Conservation (phyloP, 1,139 yeast species). For the Kodamaea sp. region DNA sequence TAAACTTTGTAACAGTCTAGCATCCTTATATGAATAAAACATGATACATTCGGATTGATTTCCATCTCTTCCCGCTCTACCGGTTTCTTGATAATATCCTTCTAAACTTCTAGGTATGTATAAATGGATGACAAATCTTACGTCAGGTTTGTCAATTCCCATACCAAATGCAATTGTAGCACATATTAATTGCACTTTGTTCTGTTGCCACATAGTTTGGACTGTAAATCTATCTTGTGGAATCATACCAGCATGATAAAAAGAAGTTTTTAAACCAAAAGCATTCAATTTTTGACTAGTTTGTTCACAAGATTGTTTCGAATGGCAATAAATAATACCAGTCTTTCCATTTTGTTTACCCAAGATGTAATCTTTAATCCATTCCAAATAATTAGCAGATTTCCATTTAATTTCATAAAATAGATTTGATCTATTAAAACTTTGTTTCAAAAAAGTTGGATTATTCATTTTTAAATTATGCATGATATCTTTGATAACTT, state of each 20-base stretch:
- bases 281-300: constrained; percentile 59
- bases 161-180: constrained; percentile 98
- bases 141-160: constrained; percentile 98
- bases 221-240: constrained; percentile 67
- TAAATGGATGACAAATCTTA: constrained; percentile 82
- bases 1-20: constrained; percentile 66
- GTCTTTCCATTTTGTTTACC: constrained; percentile 54
- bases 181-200: constrained; percentile 71
- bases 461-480: constrained; percentile 60
- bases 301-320: constrained; percentile 83
- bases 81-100: constrained; percentile 97
- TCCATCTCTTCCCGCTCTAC: constrained; percentile 99
- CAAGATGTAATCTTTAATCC: constrained; percentile 56
- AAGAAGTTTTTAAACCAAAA: constrained; percentile 65
- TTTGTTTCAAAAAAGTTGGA: constrained; percentile 61
- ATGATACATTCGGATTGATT: constrained; percentile 73
- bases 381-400: constrained; percentile 52
- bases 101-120: constrained; percentile 89
- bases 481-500: constrained; percentile 81
- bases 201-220: constrained; percentile 81
- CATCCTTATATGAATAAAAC: constrained; percentile 77
- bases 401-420: constrained; percentile 75
- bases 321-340: constrained; percentile 92
- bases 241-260: constrained; percentile 92
- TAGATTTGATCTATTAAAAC: constrained; percentile 86